Evolutionary conservation across 805 yeast species (phyloP), one percentile per base, ranked within the genome.

Genomic region (Yamadazyma phyllophila): DNA sequence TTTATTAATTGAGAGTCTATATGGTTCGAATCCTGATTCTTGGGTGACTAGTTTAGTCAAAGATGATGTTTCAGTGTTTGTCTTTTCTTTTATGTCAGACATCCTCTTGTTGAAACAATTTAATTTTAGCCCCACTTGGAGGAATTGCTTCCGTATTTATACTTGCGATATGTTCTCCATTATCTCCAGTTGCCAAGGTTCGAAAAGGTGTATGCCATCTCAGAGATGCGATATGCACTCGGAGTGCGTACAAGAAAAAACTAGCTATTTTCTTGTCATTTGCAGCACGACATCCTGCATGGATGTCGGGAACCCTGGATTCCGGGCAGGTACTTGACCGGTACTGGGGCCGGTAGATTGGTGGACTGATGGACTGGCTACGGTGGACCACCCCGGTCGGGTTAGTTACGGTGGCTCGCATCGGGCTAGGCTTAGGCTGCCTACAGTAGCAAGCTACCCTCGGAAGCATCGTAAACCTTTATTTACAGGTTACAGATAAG

Each of bases 1-100:
- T 42, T 65, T 61, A 9, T 64, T 59, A 14, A 67, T 58, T 0
- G 76, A 27, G 39, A 63, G 55, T 34, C 73, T 58, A 55, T 67
- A 63, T 1, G 71, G 64, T 37, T 49, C 53, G 15, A 48, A 45
- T 2, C 26, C 31, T 13, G 42, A 31, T 17, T 39, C 46, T 37
- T 26, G 43, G 24, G 49, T 33, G 8, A 20, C 12, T 13, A 31
- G n/a, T 24, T 43, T 49, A 13, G 47, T 40, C 31, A 49, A 14
- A 2, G 51, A 42, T 8, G 51, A 46, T 29, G 48, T 47, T 32
- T 51, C 55, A 6, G 50, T 46, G 29, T 43, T 38, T 9, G 47
- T 33, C 36, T 51, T 51, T 29, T 42, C 49, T 29, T 41, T 38
- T 11, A 39, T 10, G 11, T 36, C 39, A 39, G 48, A 32, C 47